Percentiles rank a stretch among this genome's conserved stretches.
phyloP scores from a whole-genome alignment of 2,329 filamentous ascomycete species.

The Didymella pinodella region DNA sequence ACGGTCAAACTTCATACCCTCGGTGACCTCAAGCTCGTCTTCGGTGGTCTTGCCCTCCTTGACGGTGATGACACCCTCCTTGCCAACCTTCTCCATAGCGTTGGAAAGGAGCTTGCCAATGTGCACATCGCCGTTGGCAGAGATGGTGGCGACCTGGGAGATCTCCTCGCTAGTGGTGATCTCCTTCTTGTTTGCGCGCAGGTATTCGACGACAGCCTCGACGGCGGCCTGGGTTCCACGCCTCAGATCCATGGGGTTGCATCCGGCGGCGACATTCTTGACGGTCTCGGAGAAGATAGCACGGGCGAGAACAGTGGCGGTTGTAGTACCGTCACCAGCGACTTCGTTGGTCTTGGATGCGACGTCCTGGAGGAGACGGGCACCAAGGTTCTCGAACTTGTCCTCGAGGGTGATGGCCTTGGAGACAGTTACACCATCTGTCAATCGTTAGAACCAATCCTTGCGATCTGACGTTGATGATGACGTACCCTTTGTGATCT shows the following conservation, averaged over 20 bases:
- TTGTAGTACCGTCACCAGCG: constrained; percentile 98
- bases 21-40: constrained; percentile 97
- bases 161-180: constrained; percentile 98
- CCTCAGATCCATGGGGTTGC: constrained; percentile 99
- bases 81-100: constrained; percentile 99
- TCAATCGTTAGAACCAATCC: constrained; percentile 25
- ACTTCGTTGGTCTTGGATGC: constrained; percentile 99
- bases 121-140: constrained; percentile 94
- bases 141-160: constrained; percentile 97
- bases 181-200: constrained; percentile 95
- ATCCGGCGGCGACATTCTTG: constrained; percentile 99
- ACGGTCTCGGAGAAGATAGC: constrained; percentile 99
- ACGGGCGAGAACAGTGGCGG: constrained; percentile 93
- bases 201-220: constrained; percentile 90
- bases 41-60: constrained; percentile 99
- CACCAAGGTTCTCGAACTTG: constrained; percentile 99
- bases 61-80: constrained; percentile 99
- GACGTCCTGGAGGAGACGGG: constrained; percentile 94
- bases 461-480: not conserved
- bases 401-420: constrained; percentile 93
- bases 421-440: constrained; percentile 63
- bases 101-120: constrained; percentile 95
- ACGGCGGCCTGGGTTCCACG: constrained; percentile 97
- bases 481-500: constrained; percentile 93
- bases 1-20: constrained; percentile 99